Conservation (phyloP, 108 stramenopile species). For the Stephanodiscus minutulus region DNA sequence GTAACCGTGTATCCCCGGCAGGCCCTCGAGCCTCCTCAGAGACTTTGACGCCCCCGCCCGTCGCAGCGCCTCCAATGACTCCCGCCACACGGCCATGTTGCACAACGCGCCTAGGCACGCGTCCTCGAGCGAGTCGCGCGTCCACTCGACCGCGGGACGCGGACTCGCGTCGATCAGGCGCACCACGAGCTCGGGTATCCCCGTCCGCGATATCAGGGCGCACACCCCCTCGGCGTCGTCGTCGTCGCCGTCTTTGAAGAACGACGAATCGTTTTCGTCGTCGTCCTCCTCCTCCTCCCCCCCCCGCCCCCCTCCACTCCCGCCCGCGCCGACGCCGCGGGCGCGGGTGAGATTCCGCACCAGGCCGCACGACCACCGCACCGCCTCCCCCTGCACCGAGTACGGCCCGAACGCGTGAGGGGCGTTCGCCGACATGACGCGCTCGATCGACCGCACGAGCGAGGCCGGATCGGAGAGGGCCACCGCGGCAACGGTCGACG, state of each 20-base stretch:
- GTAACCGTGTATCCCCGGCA: constrained; percentile 52
- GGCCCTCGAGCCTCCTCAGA: constrained; percentile 33
- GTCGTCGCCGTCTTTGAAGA: not conserved
- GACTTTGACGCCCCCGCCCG: constrained; percentile 16
- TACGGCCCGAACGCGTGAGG: constrained; percentile 18
- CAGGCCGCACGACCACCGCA: constrained; percentile 48
- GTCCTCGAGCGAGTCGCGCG: constrained; percentile 41
- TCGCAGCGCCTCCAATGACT: constrained; percentile 23
- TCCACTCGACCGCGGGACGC: constrained; percentile 32
- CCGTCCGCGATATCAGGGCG: constrained; percentile 25
- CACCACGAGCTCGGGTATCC: constrained; percentile 25
- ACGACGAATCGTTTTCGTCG: constrained; percentile 16
- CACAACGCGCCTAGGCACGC: constrained; percentile 33
- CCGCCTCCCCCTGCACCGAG: constrained; percentile 42
- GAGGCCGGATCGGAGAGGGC: constrained; percentile 27
- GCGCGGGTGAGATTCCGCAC: constrained; percentile 39
- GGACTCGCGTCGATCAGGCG: constrained; percentile 20
- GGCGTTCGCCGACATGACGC: constrained; percentile 25
- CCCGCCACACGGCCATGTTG: constrained; percentile 40
- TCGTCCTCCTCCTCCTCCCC: not conserved
- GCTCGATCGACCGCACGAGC: constrained; percentile 24
- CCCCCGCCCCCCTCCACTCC: not conserved
- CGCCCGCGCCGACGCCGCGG: not conserved
- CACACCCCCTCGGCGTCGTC: constrained; percentile 27
- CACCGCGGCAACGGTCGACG: not conserved